Conservation (phyloP, 164 flowering plant genomes). For the Protea cynaroides region DNA sequence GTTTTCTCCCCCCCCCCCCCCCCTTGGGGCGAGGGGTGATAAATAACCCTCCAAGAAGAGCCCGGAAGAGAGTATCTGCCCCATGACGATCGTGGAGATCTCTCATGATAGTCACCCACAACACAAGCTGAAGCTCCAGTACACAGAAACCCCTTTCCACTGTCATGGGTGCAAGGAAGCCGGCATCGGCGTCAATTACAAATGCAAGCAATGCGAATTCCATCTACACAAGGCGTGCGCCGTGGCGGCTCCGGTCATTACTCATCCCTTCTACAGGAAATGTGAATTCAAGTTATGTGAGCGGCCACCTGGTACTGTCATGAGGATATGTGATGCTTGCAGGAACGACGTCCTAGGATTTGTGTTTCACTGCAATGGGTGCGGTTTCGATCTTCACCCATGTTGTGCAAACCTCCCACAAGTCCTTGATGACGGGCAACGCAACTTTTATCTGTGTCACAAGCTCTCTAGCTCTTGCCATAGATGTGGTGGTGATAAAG, state of each 20-base stretch:
- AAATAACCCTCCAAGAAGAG: no score
- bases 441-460: slow-evolving; percentile 28
- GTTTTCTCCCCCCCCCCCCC: no score
- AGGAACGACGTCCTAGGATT: slow-evolving; percentile 37
- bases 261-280: slow-evolving; percentile 46
- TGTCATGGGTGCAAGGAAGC: slow-evolving; percentile 76
- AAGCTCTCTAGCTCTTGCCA: slow-evolving; percentile 42
- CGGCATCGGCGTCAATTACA: slow-evolving; percentile 52
- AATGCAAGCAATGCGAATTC: slow-evolving; percentile 41
- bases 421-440: slow-evolving; percentile 41
- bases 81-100: slow-evolving; percentile 41
- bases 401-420: slow-evolving; percentile 56
- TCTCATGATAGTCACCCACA: slow-evolving; percentile 41
- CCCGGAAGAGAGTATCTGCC: neutral
- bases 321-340: slow-evolving; percentile 48
- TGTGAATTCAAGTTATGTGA: slow-evolving; percentile 42
- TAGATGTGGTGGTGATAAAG: slow-evolving; percentile 51
- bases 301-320: slow-evolving; percentile 32
- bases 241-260: slow-evolving; percentile 17
- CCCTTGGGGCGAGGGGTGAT: no score
- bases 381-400: slow-evolving; percentile 64
- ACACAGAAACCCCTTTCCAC: slow-evolving; percentile 48
- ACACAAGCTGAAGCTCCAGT: slow-evolving; percentile 49
- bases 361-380: slow-evolving; percentile 45
- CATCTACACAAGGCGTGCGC: slow-evolving; percentile 55